These are phyloP conservation scores for Lentinula lateritia DNA, from an alignment of 768 basidiomycete species.

Conservation along the genomic window DNA sequence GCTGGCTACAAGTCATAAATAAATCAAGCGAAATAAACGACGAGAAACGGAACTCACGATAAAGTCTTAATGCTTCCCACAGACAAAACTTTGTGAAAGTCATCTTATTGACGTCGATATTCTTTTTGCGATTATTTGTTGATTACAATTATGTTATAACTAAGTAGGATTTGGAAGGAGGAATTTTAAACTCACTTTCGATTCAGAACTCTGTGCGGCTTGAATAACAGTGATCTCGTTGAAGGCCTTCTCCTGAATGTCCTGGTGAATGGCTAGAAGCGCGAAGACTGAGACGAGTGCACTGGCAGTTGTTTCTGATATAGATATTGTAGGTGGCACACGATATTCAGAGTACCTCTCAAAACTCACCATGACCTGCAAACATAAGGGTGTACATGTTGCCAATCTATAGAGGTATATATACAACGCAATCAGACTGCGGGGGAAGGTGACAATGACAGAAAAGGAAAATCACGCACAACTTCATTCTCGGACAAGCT, in stretches of 20 bases:
- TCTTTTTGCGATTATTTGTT: too few species aligned
- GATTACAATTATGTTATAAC: too few species aligned
- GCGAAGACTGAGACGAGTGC: slow-evolving; percentile 23
- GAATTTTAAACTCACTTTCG: too few species aligned
- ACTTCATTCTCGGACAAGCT: slow-evolving; percentile 16
- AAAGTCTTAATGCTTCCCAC: slow-evolving; percentile 15
- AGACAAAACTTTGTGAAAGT: slow-evolving; percentile 8
- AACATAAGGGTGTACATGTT: slow-evolving; percentile 20
- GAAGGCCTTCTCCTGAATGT: slow-evolving; percentile 24
- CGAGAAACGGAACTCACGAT: slow-evolving; percentile 9
- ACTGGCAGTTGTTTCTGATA: slow-evolving; percentile 22
- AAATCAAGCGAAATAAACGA: background rate
- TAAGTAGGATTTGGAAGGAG: too few species aligned
- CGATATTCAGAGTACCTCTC: background rate
- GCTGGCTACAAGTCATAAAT: slow-evolving; percentile 8
- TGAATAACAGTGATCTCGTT: slow-evolving; percentile 11
- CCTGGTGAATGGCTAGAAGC: slow-evolving; percentile 23
- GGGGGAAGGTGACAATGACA: too few species aligned
- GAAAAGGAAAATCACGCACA: slow-evolving; percentile 6
- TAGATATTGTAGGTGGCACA: background rate
- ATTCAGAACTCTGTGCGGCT: too few species aligned
- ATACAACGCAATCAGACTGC: background rate
- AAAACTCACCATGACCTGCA: slow-evolving; percentile 19
- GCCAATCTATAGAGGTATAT: slow-evolving; percentile 12
- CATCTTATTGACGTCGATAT: background rate